Percentiles rank a stretch among this genome's conserved stretches.
phyloP scores from a whole-genome alignment of 352 stramenopile species.

The Globisporangium paddicum region DNA sequence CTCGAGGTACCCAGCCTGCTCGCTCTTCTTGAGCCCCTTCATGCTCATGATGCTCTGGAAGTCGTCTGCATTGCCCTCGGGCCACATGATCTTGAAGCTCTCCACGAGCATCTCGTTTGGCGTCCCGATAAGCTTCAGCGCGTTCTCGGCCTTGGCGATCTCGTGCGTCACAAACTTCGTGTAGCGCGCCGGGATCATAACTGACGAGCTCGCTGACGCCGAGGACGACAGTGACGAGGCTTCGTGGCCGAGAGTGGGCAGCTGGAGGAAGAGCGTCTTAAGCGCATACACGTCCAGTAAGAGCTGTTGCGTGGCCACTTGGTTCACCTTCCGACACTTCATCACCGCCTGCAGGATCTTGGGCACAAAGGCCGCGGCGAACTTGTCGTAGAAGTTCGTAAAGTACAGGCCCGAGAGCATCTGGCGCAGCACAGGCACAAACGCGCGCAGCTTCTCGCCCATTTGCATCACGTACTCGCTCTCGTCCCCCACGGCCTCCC shows the following conservation, averaged over 20 bases:
- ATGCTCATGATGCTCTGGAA: constrained; percentile 95
- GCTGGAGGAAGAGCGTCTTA: constrained; percentile 95
- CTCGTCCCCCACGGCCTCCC: constrained; percentile 95
- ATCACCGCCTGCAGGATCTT: constrained; percentile 88
- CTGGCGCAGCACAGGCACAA: constrained; percentile 88
- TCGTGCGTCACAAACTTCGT: constrained; percentile 97
- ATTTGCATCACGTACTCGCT: constrained; percentile 94
- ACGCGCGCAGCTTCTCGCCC: constrained; percentile 88
- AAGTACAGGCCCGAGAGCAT: constrained; percentile 94
- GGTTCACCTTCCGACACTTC: constrained; percentile 92
- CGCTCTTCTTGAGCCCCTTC: constrained; percentile 89
- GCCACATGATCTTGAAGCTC: constrained; percentile 96
- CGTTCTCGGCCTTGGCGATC: constrained; percentile 94
- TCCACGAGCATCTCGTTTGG: constrained; percentile 94
- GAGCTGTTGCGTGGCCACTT: constrained; percentile 97
- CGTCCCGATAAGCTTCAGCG: constrained; percentile 97
- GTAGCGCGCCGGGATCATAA: constrained; percentile 90
- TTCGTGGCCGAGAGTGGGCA: constrained; percentile 83
- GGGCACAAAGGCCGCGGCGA: constrained; percentile 90
- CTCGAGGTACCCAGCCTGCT: constrained; percentile 57
- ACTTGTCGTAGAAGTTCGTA: constrained; percentile 98
- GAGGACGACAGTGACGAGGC: constrained; percentile 31
- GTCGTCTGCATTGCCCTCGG: constrained; percentile 89
- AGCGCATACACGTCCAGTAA: constrained; percentile 98
- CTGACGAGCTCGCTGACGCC: constrained; percentile 17